Conservation (phyloP, 768 basidiomycete genomes). For the Chalciporus pseudorubinellus region DNA sequence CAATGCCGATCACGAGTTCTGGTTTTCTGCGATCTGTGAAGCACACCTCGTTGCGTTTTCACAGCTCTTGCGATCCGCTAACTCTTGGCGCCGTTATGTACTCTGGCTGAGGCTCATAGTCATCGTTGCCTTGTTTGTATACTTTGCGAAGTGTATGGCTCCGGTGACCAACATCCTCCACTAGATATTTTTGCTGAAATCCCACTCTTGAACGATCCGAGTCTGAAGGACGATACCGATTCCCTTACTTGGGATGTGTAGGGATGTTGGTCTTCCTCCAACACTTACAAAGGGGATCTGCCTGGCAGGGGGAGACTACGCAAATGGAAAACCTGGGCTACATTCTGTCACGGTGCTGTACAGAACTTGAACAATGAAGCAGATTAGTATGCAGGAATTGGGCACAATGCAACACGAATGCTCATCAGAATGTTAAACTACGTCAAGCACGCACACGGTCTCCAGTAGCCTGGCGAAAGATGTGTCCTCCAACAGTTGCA, state of each 20-base stretch:
- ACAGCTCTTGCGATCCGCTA: slow-evolving; percentile 18
- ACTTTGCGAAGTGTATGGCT: neutral
- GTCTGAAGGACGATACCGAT: no score
- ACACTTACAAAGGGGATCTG: no score
- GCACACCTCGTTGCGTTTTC: slow-evolving; percentile 44
- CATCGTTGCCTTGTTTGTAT: neutral
- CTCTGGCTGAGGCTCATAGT: no score
- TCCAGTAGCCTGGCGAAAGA: neutral
- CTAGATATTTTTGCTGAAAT: neutral
- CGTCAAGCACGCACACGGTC: slow-evolving; percentile 1
- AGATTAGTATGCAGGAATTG: no score
- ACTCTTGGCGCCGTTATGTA: neutral
- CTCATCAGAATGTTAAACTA: neutral
- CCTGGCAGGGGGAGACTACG: no score
- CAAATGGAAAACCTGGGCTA: no score
- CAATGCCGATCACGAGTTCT: slow-evolving; percentile 88
- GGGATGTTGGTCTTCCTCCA: no score
- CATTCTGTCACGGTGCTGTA: no score
- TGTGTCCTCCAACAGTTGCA: slow-evolving; percentile 1
- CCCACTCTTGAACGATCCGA: no score
- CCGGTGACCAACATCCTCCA: neutral
- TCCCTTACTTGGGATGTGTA: no score
- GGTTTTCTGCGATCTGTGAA: slow-evolving; percentile 83
- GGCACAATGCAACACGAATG: no score
- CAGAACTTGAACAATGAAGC: no score